A percentile compares a stretch with the other conserved stretches of the same genome.
Conservation (phyloP, 2,329 filamentous ascomycete genomes). For the Aureobasidium sp. region DNA sequence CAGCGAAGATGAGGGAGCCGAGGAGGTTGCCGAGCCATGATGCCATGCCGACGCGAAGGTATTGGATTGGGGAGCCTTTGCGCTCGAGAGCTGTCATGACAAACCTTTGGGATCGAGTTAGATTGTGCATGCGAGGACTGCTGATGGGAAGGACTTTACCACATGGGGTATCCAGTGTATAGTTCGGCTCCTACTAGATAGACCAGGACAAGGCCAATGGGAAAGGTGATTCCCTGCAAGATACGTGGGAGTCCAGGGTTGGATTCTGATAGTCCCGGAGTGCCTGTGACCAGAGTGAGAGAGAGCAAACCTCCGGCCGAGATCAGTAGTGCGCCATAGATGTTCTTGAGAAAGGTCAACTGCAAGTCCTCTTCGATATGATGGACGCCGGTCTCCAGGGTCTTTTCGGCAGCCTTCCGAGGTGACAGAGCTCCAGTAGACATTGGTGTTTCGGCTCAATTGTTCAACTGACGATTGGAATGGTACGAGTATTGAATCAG, state of each 20-base stretch:
- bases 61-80: slow-evolving; percentile 17
- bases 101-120: background rate
- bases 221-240: slow-evolving; percentile 21
- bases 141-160: slow-evolving; percentile 9
- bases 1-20: slow-evolving; percentile 17
- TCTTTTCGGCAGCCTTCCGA: slow-evolving; percentile 18
- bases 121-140: background rate
- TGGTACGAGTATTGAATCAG: background rate
- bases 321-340: slow-evolving; percentile 23
- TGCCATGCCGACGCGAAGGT: slow-evolving; percentile 15
- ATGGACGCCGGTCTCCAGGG: slow-evolving; percentile 18
- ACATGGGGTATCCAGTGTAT: slow-evolving; percentile 26
- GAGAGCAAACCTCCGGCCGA: slow-evolving; percentile 20
- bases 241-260: slow-evolving; percentile 19
- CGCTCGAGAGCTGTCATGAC: slow-evolving; percentile 20
- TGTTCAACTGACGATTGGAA: background rate
- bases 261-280: slow-evolving; percentile 15
- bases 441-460: background rate
- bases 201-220: slow-evolving; percentile 21
- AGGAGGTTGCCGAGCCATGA: slow-evolving; percentile 20
- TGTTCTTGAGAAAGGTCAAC: slow-evolving; percentile 21
- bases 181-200: slow-evolving; percentile 24
- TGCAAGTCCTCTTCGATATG: slow-evolving; percentile 19
- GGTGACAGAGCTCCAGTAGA: slow-evolving; percentile 18
- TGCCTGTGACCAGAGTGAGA: slow-evolving; percentile 18